phyloP scores from a whole-genome alignment of 129 eudicot genomes.

The Flaveria robusta region DNA sequence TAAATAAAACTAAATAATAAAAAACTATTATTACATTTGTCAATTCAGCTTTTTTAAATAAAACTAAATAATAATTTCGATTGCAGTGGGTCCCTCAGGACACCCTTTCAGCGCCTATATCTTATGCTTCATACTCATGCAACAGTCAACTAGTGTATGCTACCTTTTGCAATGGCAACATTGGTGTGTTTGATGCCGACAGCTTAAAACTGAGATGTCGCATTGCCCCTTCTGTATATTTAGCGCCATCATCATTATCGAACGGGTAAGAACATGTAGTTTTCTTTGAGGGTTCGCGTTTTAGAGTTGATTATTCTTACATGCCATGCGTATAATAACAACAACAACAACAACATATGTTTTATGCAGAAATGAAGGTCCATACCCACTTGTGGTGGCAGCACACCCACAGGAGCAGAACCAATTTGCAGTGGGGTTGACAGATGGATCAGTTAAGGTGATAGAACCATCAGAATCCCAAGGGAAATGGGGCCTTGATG shows the following conservation, averaged over 20 bases:
- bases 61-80: neutral
- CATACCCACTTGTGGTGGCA: slow-evolving; percentile 68
- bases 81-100: slow-evolving; percentile 84
- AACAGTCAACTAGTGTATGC: slow-evolving; percentile 76
- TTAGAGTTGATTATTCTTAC: neutral
- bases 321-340: neutral
- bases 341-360: too few relatives aligned
- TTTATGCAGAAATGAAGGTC: slow-evolving; percentile 57
- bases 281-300: neutral
- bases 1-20: too few relatives aligned
- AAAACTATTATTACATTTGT: neutral
- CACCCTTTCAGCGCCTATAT: slow-evolving; percentile 70
- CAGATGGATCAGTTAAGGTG: slow-evolving; percentile 81
- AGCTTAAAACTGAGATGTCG: slow-evolving; percentile 73
- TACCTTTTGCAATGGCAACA: slow-evolving; percentile 69
- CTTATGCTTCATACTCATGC: slow-evolving; percentile 82
- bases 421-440: slow-evolving; percentile 83
- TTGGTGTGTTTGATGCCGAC: slow-evolving; percentile 83
- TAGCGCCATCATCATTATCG: slow-evolving; percentile 46
- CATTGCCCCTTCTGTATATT: slow-evolving; percentile 67
- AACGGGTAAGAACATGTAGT: slow-evolving; percentile 59
- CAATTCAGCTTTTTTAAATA: neutral
- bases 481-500: slow-evolving; percentile 72
- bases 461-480: slow-evolving; percentile 72
- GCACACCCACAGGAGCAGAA: slow-evolving; percentile 80